Conservation (phyloP, 768 basidiomycete genomes). For the Sarcomyxa edulis region DNA sequence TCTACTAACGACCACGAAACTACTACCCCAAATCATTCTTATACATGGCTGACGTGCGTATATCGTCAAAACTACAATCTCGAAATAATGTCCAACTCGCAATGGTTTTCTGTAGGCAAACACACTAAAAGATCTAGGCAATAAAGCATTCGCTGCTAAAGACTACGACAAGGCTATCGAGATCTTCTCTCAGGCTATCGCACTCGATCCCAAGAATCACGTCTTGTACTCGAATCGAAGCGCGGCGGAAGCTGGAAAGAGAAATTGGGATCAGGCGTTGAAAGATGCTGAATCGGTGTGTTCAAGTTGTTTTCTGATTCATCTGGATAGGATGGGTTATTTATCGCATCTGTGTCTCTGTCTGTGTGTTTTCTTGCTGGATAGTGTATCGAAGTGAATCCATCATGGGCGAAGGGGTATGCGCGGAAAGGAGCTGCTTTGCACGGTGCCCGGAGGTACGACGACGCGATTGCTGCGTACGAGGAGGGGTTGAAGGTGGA, state of each 20-base stretch:
- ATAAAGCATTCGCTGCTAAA: conserved; percentile 93
- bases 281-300: conserved; percentile 87
- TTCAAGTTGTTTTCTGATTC: conserved; percentile 7
- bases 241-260: conserved; percentile 86
- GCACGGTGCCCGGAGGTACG: conserved; percentile 74
- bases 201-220: conserved; percentile 75
- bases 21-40: too few species aligned
- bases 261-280: conserved; percentile 68
- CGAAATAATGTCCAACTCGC: not conserved
- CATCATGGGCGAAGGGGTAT: conserved; percentile 86
- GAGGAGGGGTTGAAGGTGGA: conserved; percentile 78
- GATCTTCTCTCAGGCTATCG: conserved; percentile 78
- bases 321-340: conserved; percentile 2
- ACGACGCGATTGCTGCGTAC: conserved; percentile 82
- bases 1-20: not conserved
- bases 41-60: conserved; percentile 4
- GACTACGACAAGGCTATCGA: conserved; percentile 87
- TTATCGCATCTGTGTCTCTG: not conserved
- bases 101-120: conserved; percentile 28
- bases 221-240: conserved; percentile 93
- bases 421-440: conserved; percentile 90
- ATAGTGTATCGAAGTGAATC: conserved; percentile 76
- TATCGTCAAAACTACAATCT: not conserved
- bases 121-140: conserved; percentile 85
- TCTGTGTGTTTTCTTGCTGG: not conserved